phyloP scores from a whole-genome alignment of 768 basidiomycete species.

The Amanita polypyramis region DNA sequence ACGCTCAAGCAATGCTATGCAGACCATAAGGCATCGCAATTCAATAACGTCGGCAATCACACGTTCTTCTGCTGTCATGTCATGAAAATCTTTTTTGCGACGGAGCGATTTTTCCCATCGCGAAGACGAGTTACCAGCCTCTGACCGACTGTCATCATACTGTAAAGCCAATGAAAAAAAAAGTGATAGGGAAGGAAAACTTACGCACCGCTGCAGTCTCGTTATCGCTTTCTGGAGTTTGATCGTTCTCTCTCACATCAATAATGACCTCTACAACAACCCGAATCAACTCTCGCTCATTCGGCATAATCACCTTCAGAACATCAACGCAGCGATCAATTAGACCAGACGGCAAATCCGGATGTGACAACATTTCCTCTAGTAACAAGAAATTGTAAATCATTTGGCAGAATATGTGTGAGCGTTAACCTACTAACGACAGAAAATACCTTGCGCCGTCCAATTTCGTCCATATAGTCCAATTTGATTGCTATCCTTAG shows the following conservation, averaged over 20 bases:
- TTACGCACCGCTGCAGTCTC: constrained; percentile 11
- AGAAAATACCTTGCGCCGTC: constrained; percentile 80
- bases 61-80: constrained; percentile 52
- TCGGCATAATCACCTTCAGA: constrained; percentile 69
- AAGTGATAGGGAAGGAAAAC: background rate
- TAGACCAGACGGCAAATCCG: constrained; percentile 66
- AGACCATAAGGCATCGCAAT: constrained; percentile 63
- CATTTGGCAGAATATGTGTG: background rate
- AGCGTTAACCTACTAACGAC: constrained; percentile 62
- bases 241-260: constrained; percentile 44
- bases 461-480: constrained; percentile 94
- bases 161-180: background rate
- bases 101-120: constrained; percentile 12
- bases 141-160: constrained; percentile 19
- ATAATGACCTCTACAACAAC: constrained; percentile 85
- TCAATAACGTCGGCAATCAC: constrained; percentile 53
- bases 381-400: constrained; percentile 3
- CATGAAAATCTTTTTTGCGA: constrained; percentile 12
- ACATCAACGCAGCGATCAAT: constrained; percentile 81
- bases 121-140: constrained; percentile 16
- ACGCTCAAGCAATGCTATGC: constrained; percentile 77
- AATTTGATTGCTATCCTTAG: constrained; percentile 71
- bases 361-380: constrained; percentile 87
- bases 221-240: constrained; percentile 21
- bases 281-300: constrained; percentile 77